Conservation (phyloP, 768 basidiomycete genomes). For the Tephrocybe rancida region DNA sequence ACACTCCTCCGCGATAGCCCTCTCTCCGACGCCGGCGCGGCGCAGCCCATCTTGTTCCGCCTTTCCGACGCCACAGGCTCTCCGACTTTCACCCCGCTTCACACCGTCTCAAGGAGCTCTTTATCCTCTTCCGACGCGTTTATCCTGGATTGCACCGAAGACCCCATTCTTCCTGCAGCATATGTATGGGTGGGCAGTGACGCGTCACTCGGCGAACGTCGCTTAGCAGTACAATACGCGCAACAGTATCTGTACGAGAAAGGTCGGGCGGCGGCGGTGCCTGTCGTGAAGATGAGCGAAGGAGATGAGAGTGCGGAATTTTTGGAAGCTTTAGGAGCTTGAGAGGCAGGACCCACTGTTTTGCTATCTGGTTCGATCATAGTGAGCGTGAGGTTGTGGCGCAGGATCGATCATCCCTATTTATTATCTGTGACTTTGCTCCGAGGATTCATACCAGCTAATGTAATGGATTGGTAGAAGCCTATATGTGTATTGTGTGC, state of each 20-base stretch:
- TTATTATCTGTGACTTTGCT: too few relatives aligned
- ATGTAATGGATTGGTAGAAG: too few relatives aligned
- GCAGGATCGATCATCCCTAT: too few relatives aligned
- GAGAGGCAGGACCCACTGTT: too few relatives aligned
- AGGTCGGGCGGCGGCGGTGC: conserved; percentile 25
- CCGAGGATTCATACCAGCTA: too few relatives aligned
- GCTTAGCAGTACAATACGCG: conserved; percentile 58
- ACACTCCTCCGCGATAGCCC: conserved; percentile 17
- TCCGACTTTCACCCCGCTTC: neutral
- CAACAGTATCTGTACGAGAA: conserved; percentile 52
- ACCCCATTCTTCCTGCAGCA: conserved; percentile 39
- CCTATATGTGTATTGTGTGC: too few relatives aligned
- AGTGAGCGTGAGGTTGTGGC: too few relatives aligned
- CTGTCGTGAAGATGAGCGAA: conserved; percentile 56
- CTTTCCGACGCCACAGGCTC: conserved; percentile 9
- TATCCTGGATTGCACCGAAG: conserved; percentile 20
- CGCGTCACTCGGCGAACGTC: conserved; percentile 47
- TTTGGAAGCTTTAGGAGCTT: conserved; percentile 4
- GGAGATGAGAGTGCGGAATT: conserved; percentile 52
- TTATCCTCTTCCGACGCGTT: conserved; percentile 9
- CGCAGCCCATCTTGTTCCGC: neutral
- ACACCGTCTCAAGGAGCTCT: neutral
- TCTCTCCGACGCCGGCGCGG: conserved; percentile 1
- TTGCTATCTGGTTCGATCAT: too few relatives aligned
- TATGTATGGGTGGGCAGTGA: conserved; percentile 62